Evolutionary conservation across 2,329 filamentous ascomycete species (phyloP).

Genomic region (Apiospora phragmitis): DNA sequence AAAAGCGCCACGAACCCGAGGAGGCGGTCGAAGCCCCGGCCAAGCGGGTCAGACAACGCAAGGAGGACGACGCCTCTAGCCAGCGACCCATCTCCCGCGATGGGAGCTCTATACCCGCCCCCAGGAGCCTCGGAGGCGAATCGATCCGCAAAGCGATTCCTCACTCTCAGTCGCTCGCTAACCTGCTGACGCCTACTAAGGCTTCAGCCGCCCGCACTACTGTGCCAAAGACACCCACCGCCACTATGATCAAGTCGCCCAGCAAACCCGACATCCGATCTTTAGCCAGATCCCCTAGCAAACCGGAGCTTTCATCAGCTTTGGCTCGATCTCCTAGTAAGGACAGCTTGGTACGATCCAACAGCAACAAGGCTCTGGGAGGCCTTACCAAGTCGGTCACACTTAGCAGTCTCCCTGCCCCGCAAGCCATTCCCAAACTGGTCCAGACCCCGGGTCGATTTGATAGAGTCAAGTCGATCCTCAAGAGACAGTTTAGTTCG

Average conservation of each 20-base stretch:
- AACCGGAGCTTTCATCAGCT: conserved; percentile 37
- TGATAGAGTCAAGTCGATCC: conserved; percentile 59
- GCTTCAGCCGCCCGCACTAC: conserved; percentile 65
- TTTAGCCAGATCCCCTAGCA: conserved; percentile 47
- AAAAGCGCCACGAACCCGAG: conserved; percentile 21
- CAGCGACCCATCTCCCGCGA: conserved; percentile 60
- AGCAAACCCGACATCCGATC: conserved; percentile 47
- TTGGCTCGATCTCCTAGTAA: conserved; percentile 42
- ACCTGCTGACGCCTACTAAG: conserved; percentile 77
- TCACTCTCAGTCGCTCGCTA: conserved; percentile 51
- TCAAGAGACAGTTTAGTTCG: conserved; percentile 43
- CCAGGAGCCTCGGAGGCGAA: conserved; percentile 41
- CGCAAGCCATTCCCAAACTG: conserved; percentile 33
- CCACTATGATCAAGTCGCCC: conserved; percentile 55
- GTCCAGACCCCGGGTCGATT: conserved; percentile 51
- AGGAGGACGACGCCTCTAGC: conserved; percentile 69
- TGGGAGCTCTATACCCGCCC: conserved; percentile 48
- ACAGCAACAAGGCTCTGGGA: conserved; percentile 9
- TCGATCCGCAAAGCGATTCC: conserved; percentile 31
- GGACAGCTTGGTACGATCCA: conserved; percentile 49
- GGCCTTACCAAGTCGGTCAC: conserved; percentile 51
- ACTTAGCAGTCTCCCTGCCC: conserved; percentile 43
- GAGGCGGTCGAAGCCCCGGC: conserved; percentile 43
- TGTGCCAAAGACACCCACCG: conserved; percentile 54
- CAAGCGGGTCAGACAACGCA: conserved; percentile 71